Percentiles rank a stretch among this genome's conserved stretches.
These are phyloP conservation scores for Trypanosoma melophagium DNA, from an alignment of 208 protist species.

Conservation along the genomic window DNA sequence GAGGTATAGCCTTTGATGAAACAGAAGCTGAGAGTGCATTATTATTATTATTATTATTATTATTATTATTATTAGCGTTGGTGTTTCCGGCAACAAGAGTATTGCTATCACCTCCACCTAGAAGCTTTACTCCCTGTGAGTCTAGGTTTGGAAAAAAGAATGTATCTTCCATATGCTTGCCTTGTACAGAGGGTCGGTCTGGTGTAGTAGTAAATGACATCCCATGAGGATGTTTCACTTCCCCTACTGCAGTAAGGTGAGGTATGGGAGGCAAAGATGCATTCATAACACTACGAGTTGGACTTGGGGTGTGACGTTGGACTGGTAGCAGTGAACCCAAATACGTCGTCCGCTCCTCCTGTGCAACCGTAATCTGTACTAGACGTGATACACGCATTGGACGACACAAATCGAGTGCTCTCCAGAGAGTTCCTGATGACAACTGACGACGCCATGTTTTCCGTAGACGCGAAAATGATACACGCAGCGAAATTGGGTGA, in stretches of 20 bases:
- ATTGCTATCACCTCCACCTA: background rate
- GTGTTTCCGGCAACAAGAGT: background rate
- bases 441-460: conserved; percentile 20
- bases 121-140: background rate
- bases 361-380: conserved; percentile 23
- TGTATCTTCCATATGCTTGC: background rate
- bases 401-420: conserved; percentile 21
- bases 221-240: background rate
- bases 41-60: background rate
- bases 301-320: conserved; percentile 21
- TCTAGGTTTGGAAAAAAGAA: background rate
- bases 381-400: conserved; percentile 45
- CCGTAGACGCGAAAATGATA: conserved; percentile 30
- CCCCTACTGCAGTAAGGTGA: background rate
- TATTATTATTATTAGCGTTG: background rate
- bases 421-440: conserved; percentile 17
- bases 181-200: background rate
- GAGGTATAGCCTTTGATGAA: background rate
- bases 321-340: conserved; percentile 5
- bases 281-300: conserved; percentile 4
- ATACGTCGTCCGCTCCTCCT: background rate
- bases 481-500: conserved; percentile 51
- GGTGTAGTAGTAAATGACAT: background rate
- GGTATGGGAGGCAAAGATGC: background rate
- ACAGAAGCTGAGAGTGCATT: background rate